Percentiles rank a stretch among this genome's conserved stretches.
Conservation (phyloP, 2,329 filamentous ascomycete species). For the Beauveria medogensis region DNA sequence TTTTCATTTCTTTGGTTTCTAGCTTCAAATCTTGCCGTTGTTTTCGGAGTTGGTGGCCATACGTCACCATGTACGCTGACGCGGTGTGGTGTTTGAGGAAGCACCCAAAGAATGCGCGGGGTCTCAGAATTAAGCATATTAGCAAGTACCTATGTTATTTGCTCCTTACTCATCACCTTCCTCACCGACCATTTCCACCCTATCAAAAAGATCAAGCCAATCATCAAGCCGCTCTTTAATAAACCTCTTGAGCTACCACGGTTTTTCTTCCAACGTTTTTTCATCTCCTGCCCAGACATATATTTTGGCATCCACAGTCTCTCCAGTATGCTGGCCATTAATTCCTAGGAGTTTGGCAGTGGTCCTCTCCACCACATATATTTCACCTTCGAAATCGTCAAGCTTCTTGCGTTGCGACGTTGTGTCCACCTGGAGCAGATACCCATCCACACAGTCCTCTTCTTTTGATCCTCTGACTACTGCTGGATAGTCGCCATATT, state of each 20-base stretch:
- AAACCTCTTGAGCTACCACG: constrained; percentile 21
- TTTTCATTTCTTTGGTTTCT: too few species aligned
- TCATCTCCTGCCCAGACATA: constrained; percentile 22
- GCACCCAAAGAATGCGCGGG: too few species aligned
- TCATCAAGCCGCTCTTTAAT: constrained; percentile 19
- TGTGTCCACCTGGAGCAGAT: constrained; percentile 17
- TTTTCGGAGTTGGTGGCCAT: too few species aligned
- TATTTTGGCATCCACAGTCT: constrained; percentile 21
- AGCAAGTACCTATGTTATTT: too few species aligned
- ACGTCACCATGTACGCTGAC: too few species aligned
- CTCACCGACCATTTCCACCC: constrained; percentile 15
- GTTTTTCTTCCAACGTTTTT: constrained; percentile 12
- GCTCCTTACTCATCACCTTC: background rate
- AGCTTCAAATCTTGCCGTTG: too few species aligned
- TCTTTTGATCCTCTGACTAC: constrained; percentile 12
- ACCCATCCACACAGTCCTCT: constrained; percentile 18
- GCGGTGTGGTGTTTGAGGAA: too few species aligned
- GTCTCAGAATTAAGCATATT: too few species aligned
- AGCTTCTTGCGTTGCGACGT: constrained; percentile 22
- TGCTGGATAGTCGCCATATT: constrained; percentile 20
- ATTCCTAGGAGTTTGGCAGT: constrained; percentile 6
- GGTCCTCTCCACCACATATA: constrained; percentile 14
- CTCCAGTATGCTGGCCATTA: background rate
- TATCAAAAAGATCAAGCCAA: constrained; percentile 21
- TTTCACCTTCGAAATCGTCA: constrained; percentile 26